phyloP scores from a whole-genome alignment of 176 grass and related monocot species.

The sorghum (Sorghum bicolor) region Sorghum_bicolor_NCBIv3 NC_012879.2:51009501-51010000 shows the following conservation, averaged over 20 bases:
- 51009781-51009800: neutral
- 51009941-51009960: neutral
- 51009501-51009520: neutral
- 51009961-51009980: neutral
- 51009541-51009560: neutral
- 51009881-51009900: slow-evolving; percentile 71
- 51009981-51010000: neutral
- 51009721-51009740: slow-evolving; percentile 96
- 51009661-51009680: slow-evolving; percentile 98
- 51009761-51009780: neutral
- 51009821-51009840: neutral
- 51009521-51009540: neutral
- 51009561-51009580: neutral
- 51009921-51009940: slow-evolving; percentile 84
- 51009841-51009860: neutral
- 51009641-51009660: slow-evolving; percentile 71
- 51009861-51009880: slow-evolving; percentile 32
- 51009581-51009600: neutral
- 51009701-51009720: slow-evolving; percentile 90
- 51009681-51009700: slow-evolving; percentile 96
- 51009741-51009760: neutral
- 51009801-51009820: neutral
- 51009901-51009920: slow-evolving; percentile 88
- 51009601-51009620: neutral
- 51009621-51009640: neutral